Percentiles rank a stretch among this genome's conserved stretches.
phyloP scores from a whole-genome alignment of 2,329 filamentous ascomycete species.

The Pseudogymnoascus sp. region DNA sequence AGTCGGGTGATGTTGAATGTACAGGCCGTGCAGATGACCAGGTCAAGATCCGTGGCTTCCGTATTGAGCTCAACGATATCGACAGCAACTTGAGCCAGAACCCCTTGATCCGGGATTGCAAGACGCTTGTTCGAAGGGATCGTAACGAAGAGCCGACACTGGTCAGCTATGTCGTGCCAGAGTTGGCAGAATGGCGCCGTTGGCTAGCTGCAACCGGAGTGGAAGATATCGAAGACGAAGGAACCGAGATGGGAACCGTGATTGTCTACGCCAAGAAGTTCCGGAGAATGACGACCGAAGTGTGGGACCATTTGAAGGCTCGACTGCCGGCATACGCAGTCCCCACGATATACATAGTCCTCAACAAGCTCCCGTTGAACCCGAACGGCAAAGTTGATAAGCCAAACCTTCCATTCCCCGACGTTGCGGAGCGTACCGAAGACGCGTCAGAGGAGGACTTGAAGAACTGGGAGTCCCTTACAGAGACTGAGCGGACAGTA shows the following conservation, averaged over 20 bases:
- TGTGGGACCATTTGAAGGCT: constrained; percentile 61
- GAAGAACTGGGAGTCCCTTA: constrained; percentile 36
- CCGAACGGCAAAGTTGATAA: constrained; percentile 83
- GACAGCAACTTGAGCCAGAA: constrained; percentile 72
- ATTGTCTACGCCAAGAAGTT: constrained; percentile 36
- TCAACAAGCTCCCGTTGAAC: constrained; percentile 69
- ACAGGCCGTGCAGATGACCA: constrained; percentile 79
- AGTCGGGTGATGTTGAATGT: constrained; percentile 63
- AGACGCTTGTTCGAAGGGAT: constrained; percentile 77
- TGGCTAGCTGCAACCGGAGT: constrained; percentile 53
- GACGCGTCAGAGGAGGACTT: constrained; percentile 38
- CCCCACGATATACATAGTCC: constrained; percentile 64
- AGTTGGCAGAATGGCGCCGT: constrained; percentile 63
- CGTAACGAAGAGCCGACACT: constrained; percentile 78
- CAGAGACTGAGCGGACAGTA: constrained; percentile 56
- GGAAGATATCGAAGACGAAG: constrained; percentile 49
- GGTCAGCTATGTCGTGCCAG: constrained; percentile 85
- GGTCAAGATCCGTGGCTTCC: constrained; percentile 92
- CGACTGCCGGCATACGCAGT: constrained; percentile 70
- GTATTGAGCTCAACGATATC: constrained; percentile 91
- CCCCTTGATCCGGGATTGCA: constrained; percentile 72
- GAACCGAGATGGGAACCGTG: constrained; percentile 24
- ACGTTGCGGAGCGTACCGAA: constrained; percentile 42
- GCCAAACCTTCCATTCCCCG: constrained; percentile 72
- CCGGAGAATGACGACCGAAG: constrained; percentile 38